Percentiles rank a stretch among this genome's conserved stretches.
Conservation (phyloP, 2,329 filamentous ascomycete genomes). For the Ophiosphaerella narmari region DNA sequence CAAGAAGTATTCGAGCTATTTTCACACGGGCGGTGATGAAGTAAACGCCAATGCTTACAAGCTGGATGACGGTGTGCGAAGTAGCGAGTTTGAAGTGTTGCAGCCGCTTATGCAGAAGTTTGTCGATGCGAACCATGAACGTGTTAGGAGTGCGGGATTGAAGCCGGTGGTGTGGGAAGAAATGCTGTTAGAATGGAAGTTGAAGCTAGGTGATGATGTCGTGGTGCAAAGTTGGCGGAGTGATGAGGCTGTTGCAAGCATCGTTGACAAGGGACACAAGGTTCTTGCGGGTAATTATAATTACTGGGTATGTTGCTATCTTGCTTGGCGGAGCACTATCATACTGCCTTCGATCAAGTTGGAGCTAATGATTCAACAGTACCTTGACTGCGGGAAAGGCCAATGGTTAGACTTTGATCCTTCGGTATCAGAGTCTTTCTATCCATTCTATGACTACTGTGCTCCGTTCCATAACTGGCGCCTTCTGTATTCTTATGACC, state of each 20-base stretch:
- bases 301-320: slow-evolving; percentile 63
- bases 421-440: slow-evolving; percentile 57
- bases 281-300: slow-evolving; percentile 77
- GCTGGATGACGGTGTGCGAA: slow-evolving; percentile 70
- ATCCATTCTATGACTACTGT: slow-evolving; percentile 82
- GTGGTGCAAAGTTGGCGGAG: slow-evolving; percentile 81
- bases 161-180: slow-evolving; percentile 87
- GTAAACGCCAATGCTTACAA: slow-evolving; percentile 76
- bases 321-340: not conserved
- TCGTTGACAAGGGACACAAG: slow-evolving; percentile 68
- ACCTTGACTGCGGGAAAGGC: slow-evolving; percentile 82
- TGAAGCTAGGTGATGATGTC: slow-evolving; percentile 71
- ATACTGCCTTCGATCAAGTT: not conserved
- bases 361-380: slow-evolving; percentile 52
- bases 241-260: slow-evolving; percentile 62
- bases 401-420: slow-evolving; percentile 76
- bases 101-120: slow-evolving; percentile 79
- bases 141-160: slow-evolving; percentile 67
- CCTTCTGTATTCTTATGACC: slow-evolving; percentile 80
- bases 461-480: slow-evolving; percentile 80
- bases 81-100: slow-evolving; percentile 67
- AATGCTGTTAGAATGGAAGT: slow-evolving; percentile 77
- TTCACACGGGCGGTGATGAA: slow-evolving; percentile 88
- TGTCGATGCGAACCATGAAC: slow-evolving; percentile 70
- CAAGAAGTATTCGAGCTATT: slow-evolving; percentile 69